Evolutionary conservation across 2,329 filamentous ascomycete species (phyloP), one percentile per base, ranked within the genome.

Genomic region (Coniochaeta pulveracea): DNA sequence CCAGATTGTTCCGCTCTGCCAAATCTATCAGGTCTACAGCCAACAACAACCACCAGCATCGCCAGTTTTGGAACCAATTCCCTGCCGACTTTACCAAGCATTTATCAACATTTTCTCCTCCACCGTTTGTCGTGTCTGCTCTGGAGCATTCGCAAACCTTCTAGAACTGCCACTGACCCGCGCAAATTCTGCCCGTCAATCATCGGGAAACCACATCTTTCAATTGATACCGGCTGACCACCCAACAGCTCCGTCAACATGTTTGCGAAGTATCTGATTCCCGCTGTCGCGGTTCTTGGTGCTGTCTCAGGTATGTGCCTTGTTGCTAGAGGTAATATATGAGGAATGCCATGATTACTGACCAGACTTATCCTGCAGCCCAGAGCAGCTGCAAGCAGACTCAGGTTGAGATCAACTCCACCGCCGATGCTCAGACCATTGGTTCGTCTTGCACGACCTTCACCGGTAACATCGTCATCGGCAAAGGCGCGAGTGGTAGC

Each of bases 391-490:
- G n/a, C n/a, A n/a, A n/a, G n/a, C 48, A 55, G 38, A 37, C 49
- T 33, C 61, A 61, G 12, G 58, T 61, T 40, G 76, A 72, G 44
- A 66, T 85, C 61, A 67, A 68, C 55, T 77, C 70, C 58, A 69
- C 64, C 35, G 71, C 73, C 46, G 69, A 83, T 51, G 76, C 72
- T 37, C 66, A 65, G 12, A 54, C 53, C 31, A 61, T 89, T 39
- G 55, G 69, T 34, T 49, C 52, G 42, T 11, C 28, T 14, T 94
- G 88, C 71, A 53, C 60, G n/a, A 80, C 72, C 36, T 69, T 84
- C 52, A 60, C 71, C 33, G 85, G 81, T 49, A 68, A 72, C 53
- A 64, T 94, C 40, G 66, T 72, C 41, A 68, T 93, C 43, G 67
- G 66, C 40, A 62, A 64, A 23, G 52, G 55, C 33, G 66, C 76